These are phyloP conservation scores for Theobroma grandiflorum DNA, from an alignment of 441 rosid species.

Conservation along the genomic window DNA sequence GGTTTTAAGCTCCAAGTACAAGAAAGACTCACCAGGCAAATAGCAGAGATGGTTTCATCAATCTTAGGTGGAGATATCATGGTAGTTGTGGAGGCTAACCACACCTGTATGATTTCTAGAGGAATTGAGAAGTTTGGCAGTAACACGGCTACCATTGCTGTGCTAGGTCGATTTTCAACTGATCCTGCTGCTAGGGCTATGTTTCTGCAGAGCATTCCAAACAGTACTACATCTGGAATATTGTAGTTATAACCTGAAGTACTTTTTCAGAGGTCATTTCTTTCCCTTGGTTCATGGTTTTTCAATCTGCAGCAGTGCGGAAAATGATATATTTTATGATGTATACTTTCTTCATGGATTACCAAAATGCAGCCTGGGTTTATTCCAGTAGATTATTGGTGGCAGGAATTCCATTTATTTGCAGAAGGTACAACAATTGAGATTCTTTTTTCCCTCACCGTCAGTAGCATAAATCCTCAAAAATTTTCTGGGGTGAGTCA, in stretches of 20 bases:
- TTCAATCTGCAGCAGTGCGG: constrained; percentile 8
- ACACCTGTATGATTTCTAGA: constrained; percentile 95
- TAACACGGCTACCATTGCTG: constrained; percentile 82
- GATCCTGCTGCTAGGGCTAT: constrained; percentile 64
- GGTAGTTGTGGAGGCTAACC: constrained; percentile 88
- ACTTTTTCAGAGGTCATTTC: constrained; percentile 19
- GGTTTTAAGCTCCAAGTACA: constrained; percentile 99
- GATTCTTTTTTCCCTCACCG: background rate
- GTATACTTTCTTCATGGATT: constrained; percentile 1
- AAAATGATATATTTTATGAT: background rate
- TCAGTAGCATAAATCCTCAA: constrained; percentile 27
- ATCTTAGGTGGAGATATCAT: constrained; percentile 83
- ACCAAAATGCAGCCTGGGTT: background rate
- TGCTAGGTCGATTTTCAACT: constrained; percentile 77
- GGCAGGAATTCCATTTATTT: constrained; percentile 14
- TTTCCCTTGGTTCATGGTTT: constrained; percentile 7
- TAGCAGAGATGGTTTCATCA: constrained; percentile 79
- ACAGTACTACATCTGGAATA: constrained; percentile 30
- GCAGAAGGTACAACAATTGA: background rate
- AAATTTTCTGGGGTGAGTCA: constrained; percentile 21
- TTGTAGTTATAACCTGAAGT: constrained; percentile 13
- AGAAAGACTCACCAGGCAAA: constrained; percentile 90
- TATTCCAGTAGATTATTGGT: background rate
- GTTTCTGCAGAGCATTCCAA: constrained; percentile 70
- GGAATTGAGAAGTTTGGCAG: constrained; percentile 96